Conservation (phyloP, 257 asterid genomes). For the Penstemon barbatus region DNA sequence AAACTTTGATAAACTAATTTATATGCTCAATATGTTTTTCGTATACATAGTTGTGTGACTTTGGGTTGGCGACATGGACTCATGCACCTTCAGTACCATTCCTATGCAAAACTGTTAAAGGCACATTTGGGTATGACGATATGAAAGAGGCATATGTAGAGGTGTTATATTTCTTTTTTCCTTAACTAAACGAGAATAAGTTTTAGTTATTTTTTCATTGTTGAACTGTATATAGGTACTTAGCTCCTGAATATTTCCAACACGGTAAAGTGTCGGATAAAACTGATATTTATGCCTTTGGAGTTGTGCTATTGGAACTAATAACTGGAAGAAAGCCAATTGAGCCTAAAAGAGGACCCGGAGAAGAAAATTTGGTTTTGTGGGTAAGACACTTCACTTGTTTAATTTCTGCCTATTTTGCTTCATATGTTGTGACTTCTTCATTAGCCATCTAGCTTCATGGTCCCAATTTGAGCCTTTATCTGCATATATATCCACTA, state of each 20-base stretch:
- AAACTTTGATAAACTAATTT: background rate
- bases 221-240: constrained; percentile 48
- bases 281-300: constrained; percentile 90
- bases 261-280: constrained; percentile 91
- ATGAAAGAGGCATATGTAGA: background rate
- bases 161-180: constrained; percentile 12
- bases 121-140: constrained; percentile 83
- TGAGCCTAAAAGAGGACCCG: constrained; percentile 75
- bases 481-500: background rate
- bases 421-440: background rate
- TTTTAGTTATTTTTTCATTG: background rate
- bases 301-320: constrained; percentile 83
- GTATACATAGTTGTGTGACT: constrained; percentile 71
- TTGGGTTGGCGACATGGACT: constrained; percentile 95
- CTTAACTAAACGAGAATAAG: constrained; percentile 3
- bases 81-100: constrained; percentile 86
- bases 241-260: constrained; percentile 96
- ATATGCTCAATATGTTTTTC: constrained; percentile 25
- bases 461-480: background rate
- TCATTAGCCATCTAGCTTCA: no score
- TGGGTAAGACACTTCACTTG: constrained; percentile 59
- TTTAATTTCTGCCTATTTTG: constrained; percentile 10
- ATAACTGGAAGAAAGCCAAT: constrained; percentile 87
- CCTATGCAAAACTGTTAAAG: constrained; percentile 92
- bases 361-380: constrained; percentile 80